Percentiles rank a stretch among this genome's conserved stretches.
Evolutionary conservation across 2,329 filamentous ascomycete species (phyloP).

Genomic region (Fusarium sp.): DNA sequence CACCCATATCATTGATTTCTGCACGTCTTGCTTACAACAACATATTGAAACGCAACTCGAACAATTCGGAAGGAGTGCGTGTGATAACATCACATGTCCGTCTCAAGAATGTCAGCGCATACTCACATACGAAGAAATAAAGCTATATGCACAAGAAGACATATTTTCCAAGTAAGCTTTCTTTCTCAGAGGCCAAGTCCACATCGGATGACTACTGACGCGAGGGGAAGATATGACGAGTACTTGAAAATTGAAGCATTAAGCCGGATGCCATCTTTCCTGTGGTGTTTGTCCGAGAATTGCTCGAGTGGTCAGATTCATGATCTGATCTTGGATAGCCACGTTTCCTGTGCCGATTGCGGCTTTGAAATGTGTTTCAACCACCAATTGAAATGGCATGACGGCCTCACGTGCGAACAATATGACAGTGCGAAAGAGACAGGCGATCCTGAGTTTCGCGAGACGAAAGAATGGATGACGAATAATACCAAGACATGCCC

Average conservation of each 20-base stretch:
- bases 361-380: constrained; percentile 16
- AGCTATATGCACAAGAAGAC: constrained; percentile 4
- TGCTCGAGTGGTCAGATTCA: constrained; percentile 17
- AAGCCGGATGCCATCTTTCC: constrained; percentile 1
- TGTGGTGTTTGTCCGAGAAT: constrained; percentile 10
- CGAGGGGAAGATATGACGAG: constrained; percentile 9
- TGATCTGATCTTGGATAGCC: background rate
- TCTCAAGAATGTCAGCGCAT: background rate
- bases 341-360: constrained; percentile 11
- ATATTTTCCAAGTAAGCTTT: constrained; percentile 1
- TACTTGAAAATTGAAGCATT: constrained; percentile 15
- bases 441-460: background rate
- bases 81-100: constrained; percentile 5
- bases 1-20: constrained; percentile 15
- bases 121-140: constrained; percentile 8
- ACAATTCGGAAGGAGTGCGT: constrained; percentile 9
- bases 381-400: constrained; percentile 18
- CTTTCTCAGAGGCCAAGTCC: background rate
- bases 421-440: background rate
- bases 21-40: background rate
- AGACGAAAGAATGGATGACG: background rate
- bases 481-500: constrained; percentile 17
- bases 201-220: background rate
- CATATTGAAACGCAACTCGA: constrained; percentile 9
- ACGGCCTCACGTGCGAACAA: background rate